phyloP scores from a whole-genome alignment of 1,284 basidiomycete species.

The Cutaneotrichosporon sp. region DNA sequence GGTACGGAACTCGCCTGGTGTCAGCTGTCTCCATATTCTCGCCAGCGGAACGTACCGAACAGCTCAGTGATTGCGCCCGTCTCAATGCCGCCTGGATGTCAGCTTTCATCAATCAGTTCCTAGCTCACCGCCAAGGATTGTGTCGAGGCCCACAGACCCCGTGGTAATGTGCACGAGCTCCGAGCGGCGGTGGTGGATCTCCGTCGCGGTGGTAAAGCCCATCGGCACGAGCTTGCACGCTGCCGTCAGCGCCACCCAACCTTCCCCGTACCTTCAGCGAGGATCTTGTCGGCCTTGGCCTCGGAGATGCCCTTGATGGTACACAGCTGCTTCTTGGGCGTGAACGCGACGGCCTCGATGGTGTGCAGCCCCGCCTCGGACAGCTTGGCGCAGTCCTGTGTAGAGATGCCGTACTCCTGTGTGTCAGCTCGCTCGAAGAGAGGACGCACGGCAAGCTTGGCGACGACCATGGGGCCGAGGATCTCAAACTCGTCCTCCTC shows the following conservation, averaged over 20 bases:
- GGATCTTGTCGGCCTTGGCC: slow-evolving; percentile 95
- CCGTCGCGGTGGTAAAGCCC: slow-evolving; percentile 97
- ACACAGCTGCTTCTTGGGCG: slow-evolving; percentile 89
- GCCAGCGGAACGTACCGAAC: slow-evolving; percentile 64
- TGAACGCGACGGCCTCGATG: slow-evolving; percentile 94
- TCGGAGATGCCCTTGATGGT: slow-evolving; percentile 98
- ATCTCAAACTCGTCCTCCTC: slow-evolving; percentile 62
- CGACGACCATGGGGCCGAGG: slow-evolving; percentile 76
- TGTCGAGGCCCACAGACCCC: slow-evolving; percentile 94
- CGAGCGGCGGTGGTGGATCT: slow-evolving; percentile 91
- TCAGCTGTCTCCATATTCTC: slow-evolving; percentile 7
- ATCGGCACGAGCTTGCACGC: slow-evolving; percentile 95
- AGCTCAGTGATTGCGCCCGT: slow-evolving; percentile 98
- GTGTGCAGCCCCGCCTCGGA: slow-evolving; percentile 91
- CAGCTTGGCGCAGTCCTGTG: slow-evolving; percentile 94
- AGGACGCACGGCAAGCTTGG: slow-evolving; percentile 66
- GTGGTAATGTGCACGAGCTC: slow-evolving; percentile 97
- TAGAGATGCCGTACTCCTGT: slow-evolving; percentile 71
- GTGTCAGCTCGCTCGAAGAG: neutral
- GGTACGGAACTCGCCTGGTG: slow-evolving; percentile 79
- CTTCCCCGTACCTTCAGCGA: slow-evolving; percentile 71
- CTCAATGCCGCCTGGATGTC: slow-evolving; percentile 81
- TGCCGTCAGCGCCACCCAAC: slow-evolving; percentile 45
- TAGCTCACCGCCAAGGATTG: slow-evolving; percentile 80
- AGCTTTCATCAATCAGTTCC: neutral